phyloP scores from a whole-genome alignment of 2,329 filamentous ascomycete species.

The Lachnellula occidentalis region DNA sequence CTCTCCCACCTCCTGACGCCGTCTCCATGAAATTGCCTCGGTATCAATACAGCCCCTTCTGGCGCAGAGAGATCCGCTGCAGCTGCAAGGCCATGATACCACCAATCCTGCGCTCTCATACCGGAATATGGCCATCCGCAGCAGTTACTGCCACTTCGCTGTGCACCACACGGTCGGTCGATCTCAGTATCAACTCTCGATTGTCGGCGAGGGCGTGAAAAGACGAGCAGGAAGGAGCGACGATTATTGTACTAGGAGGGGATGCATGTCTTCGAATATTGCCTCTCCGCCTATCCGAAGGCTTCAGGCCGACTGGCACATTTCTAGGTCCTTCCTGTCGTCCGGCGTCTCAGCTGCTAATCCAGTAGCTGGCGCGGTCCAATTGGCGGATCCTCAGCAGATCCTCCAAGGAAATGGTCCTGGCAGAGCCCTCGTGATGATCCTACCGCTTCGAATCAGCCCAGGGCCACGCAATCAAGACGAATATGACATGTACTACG shows the following conservation, averaged over 20 bases:
- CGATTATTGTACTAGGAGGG: slow-evolving; percentile 6
- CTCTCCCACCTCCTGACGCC: slow-evolving; percentile 4
- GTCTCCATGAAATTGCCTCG: slow-evolving; percentile 14
- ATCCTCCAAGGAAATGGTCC: slow-evolving; percentile 4
- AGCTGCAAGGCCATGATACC: slow-evolving; percentile 11
- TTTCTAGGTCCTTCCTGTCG: slow-evolving; percentile 6
- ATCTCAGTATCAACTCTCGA: slow-evolving; percentile 10
- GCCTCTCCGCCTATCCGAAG: slow-evolving; percentile 9
- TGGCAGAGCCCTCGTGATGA: slow-evolving; percentile 2
- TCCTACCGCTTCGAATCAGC: slow-evolving; percentile 14
- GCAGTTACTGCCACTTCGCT: slow-evolving; percentile 13
- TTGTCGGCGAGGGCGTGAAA: slow-evolving; percentile 3
- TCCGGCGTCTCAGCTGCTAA: slow-evolving; percentile 12
- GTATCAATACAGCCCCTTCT: slow-evolving; percentile 11
- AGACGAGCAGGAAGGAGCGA: slow-evolving; percentile 7
- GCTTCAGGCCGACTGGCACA: slow-evolving; percentile 15
- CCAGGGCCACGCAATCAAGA: slow-evolving; percentile 9
- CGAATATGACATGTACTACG: slow-evolving; percentile 9
- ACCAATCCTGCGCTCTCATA: slow-evolving; percentile 16
- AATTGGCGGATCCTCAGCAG: slow-evolving; percentile 4
- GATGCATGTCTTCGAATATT: slow-evolving; percentile 12
- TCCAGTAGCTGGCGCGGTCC: slow-evolving; percentile 6
- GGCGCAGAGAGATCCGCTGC: slow-evolving; percentile 5
- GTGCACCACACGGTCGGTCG: slow-evolving; percentile 15
- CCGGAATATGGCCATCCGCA: slow-evolving; percentile 13